Base-by-base conservation (phyloP, 495 filamentous ascomycete species). In the Xylaria cubensis region DNA sequence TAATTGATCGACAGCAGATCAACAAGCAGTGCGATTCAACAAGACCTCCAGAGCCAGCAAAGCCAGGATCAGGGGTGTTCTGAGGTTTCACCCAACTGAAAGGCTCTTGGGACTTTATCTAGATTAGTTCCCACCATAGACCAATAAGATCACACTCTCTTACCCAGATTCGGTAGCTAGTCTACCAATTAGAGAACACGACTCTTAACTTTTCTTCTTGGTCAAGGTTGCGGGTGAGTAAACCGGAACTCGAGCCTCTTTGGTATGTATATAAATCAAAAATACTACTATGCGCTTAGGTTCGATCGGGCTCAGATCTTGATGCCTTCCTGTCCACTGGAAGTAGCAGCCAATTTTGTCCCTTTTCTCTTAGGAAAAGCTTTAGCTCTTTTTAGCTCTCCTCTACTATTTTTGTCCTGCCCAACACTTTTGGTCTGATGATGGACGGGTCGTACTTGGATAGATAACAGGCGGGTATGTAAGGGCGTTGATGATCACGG, bases 261-360 rank as follows among this genome's bases (percentile, higher is more conserved):
- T 19, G 26, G 26, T 29, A 29, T 29, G 26, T 48, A 55, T 39
- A 42, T 36, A 2, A 42, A 53, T n/a, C 0, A n/a, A 34, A n/a
- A 55, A 10, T 39, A 39, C 26, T 21, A 55, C 32, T 9, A 15
- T 36, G 19, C n/a, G 9, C 34, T 13, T 36, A 69, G 77, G 79
- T 81, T 82, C 80, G 78, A 82, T 79, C 68, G 79, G 80, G 79
- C 80, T 82, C 74, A 80, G 79, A 79, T 80, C 74, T 77, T 75
- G 73, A 79, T 77, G 74, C 70, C 67, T 64, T 50, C 68, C 62
- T 24, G 51, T 73, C n/a, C 13, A 68, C 67, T 73, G 55, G 70
- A 67, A 76, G 55, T 41, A 67, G 74, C 73, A 74, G 64, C 74
- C 55, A 10, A n/a, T 50, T 51, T 67, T 72, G 73, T 77, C 71